Evolutionary conservation across 2,329 filamentous ascomycete species (phyloP).

Genomic region (Aspergillus uvarum): DNA sequence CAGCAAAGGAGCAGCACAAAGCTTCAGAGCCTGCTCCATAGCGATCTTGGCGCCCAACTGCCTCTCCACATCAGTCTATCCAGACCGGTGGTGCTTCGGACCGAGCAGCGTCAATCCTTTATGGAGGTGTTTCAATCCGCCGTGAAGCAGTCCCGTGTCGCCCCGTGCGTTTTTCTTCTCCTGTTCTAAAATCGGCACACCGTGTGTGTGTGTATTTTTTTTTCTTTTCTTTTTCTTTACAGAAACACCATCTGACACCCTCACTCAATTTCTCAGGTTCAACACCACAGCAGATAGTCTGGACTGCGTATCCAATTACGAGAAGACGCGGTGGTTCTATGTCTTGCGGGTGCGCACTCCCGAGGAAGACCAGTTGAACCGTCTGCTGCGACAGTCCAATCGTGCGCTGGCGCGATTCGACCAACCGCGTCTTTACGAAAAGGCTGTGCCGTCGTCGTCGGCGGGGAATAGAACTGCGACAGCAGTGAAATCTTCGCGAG

Average conservation of each 20-base stretch:
- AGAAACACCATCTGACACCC: background rate
- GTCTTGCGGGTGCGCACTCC: conserved; percentile 63
- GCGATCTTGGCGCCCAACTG: conserved; percentile 72
- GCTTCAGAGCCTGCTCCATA: conserved; percentile 70
- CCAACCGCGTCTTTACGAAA: conserved; percentile 69
- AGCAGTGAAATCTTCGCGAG: no score
- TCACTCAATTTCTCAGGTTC: conserved; percentile 46
- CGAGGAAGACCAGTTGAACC: conserved; percentile 56
- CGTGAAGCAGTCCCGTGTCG: conserved; percentile 45
- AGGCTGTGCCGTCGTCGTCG: background rate
- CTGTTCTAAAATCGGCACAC: background rate
- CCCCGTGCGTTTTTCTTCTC: conserved; percentile 42
- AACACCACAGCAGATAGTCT: conserved; percentile 47
- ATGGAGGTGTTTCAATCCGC: conserved; percentile 53
- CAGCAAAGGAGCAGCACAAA: conserved; percentile 34
- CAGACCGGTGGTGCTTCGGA: conserved; percentile 71
- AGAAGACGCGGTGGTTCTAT: conserved; percentile 75
- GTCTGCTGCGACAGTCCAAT: conserved; percentile 69
- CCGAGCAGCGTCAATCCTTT: conserved; percentile 70
- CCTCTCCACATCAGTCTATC: conserved; percentile 92
- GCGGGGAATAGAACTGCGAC: background rate
- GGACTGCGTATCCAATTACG: conserved; percentile 67
- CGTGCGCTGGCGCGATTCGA: conserved; percentile 56
- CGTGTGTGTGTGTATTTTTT: background rate
- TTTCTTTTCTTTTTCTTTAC: no score